Base-by-base conservation (phyloP, 768 basidiomycete genomes). In the Tremella fuciformis region DNA sequence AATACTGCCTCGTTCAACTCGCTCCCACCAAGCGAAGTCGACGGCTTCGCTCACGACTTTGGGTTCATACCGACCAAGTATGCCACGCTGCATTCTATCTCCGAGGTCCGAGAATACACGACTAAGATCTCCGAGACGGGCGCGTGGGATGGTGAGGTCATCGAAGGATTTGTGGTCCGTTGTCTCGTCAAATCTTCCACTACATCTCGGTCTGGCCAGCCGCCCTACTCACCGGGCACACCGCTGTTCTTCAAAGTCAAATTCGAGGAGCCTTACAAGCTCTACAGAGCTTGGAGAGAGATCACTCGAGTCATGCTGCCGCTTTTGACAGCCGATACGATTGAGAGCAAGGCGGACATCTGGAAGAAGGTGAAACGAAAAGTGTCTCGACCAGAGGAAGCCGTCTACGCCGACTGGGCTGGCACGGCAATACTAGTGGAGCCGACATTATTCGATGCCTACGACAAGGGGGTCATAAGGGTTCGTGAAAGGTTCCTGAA, bases 181-280 rank as follows among this genome's bases (percentile, higher is more conserved):
- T 87, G 87, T 1, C 81, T 80, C 60, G 84, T 91, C 64, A 63
- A 81, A 80, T 24, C 22, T 16, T 2, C 82, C 80, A 41, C 50
- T 13, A 44, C 54, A 24, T 38, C 48, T 18, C 25, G 25, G 13
- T 13, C 39, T 3, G 66, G 67, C 52, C 68, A 70, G 59, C 79
- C 79, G 24, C 92, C 91, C 0, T 96, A 97, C 71, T 75, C 81
- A 0, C 77, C 85, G 0, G 89, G 87, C 26, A 84, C 88, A 1
- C 87, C 90, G 0, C 94, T 97, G 81, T 97, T 99, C 83, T 98
- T 96, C 85, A 99, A 99, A 74, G 83, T 98, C 79, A 99, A 99
- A 75, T 98, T 97, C 76, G 92, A 98, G 76, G 91, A 98, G 71
- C 94, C 94, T 1, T 99, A 99, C 75, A 86, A 97, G 83, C 93